Evolutionary conservation across 768 basidiomycete species (phyloP).

Genomic region (Mycena albidolilacea): DNA sequence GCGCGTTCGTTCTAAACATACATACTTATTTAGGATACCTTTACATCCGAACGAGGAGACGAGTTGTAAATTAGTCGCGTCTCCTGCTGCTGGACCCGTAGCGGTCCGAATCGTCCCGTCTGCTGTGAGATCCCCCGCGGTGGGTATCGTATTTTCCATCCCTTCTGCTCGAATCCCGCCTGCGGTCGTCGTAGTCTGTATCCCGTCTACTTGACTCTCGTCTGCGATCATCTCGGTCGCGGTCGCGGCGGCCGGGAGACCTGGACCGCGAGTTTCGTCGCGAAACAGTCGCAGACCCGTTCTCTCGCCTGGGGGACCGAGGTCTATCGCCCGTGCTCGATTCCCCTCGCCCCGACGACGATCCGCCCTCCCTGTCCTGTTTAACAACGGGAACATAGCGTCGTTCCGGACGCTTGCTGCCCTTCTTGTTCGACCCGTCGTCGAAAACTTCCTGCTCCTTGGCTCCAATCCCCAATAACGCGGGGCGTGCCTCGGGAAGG

Average conservation of each 20-base stretch:
- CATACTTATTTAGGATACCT: not conserved
- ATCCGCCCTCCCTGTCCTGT: slow-evolving; percentile 66
- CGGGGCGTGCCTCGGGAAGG: slow-evolving; percentile 85
- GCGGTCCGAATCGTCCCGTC: slow-evolving; percentile 51
- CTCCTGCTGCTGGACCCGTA: slow-evolving; percentile 46
- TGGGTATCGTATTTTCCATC: slow-evolving; percentile 20
- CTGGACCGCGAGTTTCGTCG: slow-evolving; percentile 60
- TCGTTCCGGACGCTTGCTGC: slow-evolving; percentile 71
- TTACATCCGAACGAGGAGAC: slow-evolving; percentile 5
- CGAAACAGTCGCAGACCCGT: slow-evolving; percentile 59
- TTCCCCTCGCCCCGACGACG: slow-evolving; percentile 40
- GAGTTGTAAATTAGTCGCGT: slow-evolving; percentile 38
- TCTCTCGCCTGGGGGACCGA: slow-evolving; percentile 52
- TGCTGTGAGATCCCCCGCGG: slow-evolving; percentile 36
- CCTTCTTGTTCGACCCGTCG: slow-evolving; percentile 73
- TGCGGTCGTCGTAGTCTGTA: slow-evolving; percentile 31
- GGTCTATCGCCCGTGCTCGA: slow-evolving; percentile 44
- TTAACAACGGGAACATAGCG: slow-evolving; percentile 89
- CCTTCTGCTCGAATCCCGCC: slow-evolving; percentile 28
- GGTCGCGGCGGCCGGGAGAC: slow-evolving; percentile 57
- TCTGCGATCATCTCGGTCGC: slow-evolving; percentile 52
- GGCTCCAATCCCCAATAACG: slow-evolving; percentile 93
- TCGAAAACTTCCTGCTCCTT: slow-evolving; percentile 86
- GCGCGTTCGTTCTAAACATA: slow-evolving; percentile 3
- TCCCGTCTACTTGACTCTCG: slow-evolving; percentile 44